Base-by-base conservation (phyloP, 192 early-diverging fungal species). In the Lobosporangium transversale region DNA sequence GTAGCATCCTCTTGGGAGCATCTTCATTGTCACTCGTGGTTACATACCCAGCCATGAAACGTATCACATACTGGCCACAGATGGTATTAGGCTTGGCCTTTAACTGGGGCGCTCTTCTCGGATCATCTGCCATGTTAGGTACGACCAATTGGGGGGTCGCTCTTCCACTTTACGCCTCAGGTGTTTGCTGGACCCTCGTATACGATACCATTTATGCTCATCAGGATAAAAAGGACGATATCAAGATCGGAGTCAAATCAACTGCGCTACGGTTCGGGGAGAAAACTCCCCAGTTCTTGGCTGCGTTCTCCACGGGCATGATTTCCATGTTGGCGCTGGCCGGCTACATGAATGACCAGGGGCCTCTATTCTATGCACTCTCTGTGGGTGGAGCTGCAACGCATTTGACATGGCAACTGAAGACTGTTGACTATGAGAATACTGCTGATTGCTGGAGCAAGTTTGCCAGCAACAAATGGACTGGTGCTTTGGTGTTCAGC, bases 201-300 rank as follows among this genome's bases (percentile, higher is more conserved):
- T 98, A 97, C 80, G 97, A 98, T 78, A 97, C 96, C 7, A 95
- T 98, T 59, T 98, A 98, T 58, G 97, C 96, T 18, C 92, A 98
- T 51, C 97, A 98, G 80, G 97, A 98, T 81, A 98, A 96, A 79
- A 85, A 84, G 15, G 95, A 97, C 75, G 97, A 98, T 76, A 47
- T 93, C 42, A 81, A 85, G 43, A 88, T 89, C 47, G 95, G 95
- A 9, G 90, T 97, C 55, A 95, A 95, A 76, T 97, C 95, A 10
- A 98, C 97, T 1, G 95, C 97, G 1, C 64, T 98, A 11, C 80
- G 87, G 1, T 98, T 97, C 81, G 94, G 89, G 5, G 86, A 89
- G 24, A 82, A 87, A 35, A 87, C 93, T 8, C 88, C 86, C 29
- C 56, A 82, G 26, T 89, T 87, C 66, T 79, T 98, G 21, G 80